phyloP scores from a whole-genome alignment of 768 basidiomycete genomes.

The Suillus clintonianus region DNA sequence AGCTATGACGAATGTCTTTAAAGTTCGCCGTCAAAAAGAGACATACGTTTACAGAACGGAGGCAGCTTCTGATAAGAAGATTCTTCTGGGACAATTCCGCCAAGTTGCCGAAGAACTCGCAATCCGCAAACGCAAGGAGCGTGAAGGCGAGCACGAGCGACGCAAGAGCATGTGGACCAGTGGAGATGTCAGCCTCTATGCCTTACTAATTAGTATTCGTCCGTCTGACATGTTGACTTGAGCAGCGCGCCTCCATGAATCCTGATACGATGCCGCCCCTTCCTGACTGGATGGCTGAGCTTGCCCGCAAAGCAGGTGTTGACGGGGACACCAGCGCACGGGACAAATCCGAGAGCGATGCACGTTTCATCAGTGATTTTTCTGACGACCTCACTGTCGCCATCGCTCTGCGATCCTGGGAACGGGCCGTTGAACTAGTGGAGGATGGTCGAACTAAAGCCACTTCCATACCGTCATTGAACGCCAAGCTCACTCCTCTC shows the following conservation, averaged over 20 bases:
- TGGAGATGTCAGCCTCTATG: constrained; percentile 38
- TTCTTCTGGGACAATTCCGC: constrained; percentile 80
- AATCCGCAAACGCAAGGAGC: constrained; percentile 87
- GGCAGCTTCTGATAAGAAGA: constrained; percentile 79
- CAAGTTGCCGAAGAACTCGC: constrained; percentile 91
- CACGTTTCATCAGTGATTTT: constrained; percentile 88
- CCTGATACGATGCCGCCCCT: constrained; percentile 52
- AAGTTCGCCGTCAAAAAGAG: constrained; percentile 91
- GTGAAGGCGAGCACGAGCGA: constrained; percentile 90
- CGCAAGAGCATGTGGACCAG: constrained; percentile 73
- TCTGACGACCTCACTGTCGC: constrained; percentile 90
- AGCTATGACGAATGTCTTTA: constrained; percentile 96
- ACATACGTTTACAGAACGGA: constrained; percentile 93
- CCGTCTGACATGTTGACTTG: neutral
- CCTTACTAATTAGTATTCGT: neutral
- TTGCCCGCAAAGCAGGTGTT: constrained; percentile 55
- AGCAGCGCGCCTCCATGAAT: constrained; percentile 35
- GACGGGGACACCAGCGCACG: constrained; percentile 50
- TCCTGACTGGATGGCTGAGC: constrained; percentile 77
- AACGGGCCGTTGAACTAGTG: constrained; percentile 79
- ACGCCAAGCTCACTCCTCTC: constrained; percentile 63
- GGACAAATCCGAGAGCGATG: constrained; percentile 78
- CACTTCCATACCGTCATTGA: constrained; percentile 51
- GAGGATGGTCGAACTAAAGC: constrained; percentile 81
- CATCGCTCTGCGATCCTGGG: constrained; percentile 88